Evolutionary conservation across 192 early-diverging fungal genomes (phyloP).

Genomic region (Coemansia guatemalensis): DNA sequence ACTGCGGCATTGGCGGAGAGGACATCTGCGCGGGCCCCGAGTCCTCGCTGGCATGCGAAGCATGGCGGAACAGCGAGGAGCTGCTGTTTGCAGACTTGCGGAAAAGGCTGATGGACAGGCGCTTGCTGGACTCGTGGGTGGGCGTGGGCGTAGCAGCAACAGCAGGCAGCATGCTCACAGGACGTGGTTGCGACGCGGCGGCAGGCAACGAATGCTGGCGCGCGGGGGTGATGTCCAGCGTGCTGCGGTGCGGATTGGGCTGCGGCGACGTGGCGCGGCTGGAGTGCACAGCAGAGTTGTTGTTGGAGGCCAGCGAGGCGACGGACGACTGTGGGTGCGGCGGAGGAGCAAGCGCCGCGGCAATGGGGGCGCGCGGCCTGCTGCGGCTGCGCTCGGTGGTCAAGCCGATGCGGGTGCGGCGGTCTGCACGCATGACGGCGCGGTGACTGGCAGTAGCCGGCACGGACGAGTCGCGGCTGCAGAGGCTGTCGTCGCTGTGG

Average conservation of each 20-base stretch:
- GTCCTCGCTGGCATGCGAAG: slow-evolving; percentile 36
- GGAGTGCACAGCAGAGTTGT: slow-evolving; percentile 3
- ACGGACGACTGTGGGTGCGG: slow-evolving; percentile 19
- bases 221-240: slow-evolving; percentile 26
- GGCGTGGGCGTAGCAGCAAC: background rate
- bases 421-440: slow-evolving; percentile 36
- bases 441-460: slow-evolving; percentile 33
- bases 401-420: slow-evolving; percentile 21
- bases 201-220: slow-evolving; percentile 41
- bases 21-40: slow-evolving; percentile 11
- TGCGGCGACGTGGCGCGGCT: slow-evolving; percentile 8
- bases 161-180: slow-evolving; percentile 39
- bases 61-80: slow-evolving; percentile 39
- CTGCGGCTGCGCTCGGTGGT: slow-evolving; percentile 36
- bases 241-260: slow-evolving; percentile 33
- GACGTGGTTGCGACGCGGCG: slow-evolving; percentile 34
- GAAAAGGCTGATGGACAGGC: slow-evolving; percentile 48
- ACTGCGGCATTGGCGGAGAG: slow-evolving; percentile 6
- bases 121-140: slow-evolving; percentile 30
- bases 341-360: slow-evolving; percentile 4
- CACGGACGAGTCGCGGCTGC: slow-evolving; percentile 31
- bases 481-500: slow-evolving; percentile 36
- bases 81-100: slow-evolving; percentile 28
- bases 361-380: slow-evolving; percentile 22
- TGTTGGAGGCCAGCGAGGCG: slow-evolving; percentile 6